Percentiles rank a stretch among this genome's conserved stretches.
Conservation (phyloP, 2,329 filamentous ascomycete genomes). For the Proliferodiscus dingleyae region DNA sequence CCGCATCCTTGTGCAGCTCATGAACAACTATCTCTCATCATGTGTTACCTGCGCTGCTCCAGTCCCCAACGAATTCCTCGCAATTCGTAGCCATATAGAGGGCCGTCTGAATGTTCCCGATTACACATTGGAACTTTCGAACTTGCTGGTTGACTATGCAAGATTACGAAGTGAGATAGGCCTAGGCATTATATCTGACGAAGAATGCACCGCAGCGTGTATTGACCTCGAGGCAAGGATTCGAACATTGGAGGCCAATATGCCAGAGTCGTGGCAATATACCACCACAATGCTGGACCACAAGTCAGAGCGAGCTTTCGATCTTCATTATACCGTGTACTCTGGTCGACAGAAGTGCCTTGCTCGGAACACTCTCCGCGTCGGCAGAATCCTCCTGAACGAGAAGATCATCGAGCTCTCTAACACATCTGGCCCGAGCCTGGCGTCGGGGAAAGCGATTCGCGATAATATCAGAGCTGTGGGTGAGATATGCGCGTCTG, state of each 20-base stretch:
- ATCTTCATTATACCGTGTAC: conserved; percentile 6
- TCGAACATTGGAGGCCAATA: not conserved
- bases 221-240: conserved; percentile 5
- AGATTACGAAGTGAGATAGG: conserved; percentile 6
- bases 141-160: conserved; percentile 8
- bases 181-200: not conserved
- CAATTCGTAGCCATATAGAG: conserved; percentile 3
- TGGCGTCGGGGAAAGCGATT: not conserved
- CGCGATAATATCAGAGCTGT: conserved; percentile 3
- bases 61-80: conserved; percentile 3
- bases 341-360: conserved; percentile 8
- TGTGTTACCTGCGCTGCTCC: conserved; percentile 2
- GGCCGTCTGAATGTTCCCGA: not conserved
- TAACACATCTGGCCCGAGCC: not conserved
- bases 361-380: conserved; percentile 9
- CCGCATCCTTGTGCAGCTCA: not conserved
- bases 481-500: conserved; percentile 12
- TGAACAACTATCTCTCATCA: no score
- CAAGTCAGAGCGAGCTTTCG: conserved; percentile 5
- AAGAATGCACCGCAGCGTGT: not conserved
- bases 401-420: conserved; percentile 3
- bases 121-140: conserved; percentile 3
- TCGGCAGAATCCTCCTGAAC: conserved; percentile 10
- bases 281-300: not conserved
- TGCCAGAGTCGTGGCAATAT: conserved; percentile 1